Evolutionary conservation across 208 protist species (phyloP).

Genomic region (Borovskyia barvae): DNA sequence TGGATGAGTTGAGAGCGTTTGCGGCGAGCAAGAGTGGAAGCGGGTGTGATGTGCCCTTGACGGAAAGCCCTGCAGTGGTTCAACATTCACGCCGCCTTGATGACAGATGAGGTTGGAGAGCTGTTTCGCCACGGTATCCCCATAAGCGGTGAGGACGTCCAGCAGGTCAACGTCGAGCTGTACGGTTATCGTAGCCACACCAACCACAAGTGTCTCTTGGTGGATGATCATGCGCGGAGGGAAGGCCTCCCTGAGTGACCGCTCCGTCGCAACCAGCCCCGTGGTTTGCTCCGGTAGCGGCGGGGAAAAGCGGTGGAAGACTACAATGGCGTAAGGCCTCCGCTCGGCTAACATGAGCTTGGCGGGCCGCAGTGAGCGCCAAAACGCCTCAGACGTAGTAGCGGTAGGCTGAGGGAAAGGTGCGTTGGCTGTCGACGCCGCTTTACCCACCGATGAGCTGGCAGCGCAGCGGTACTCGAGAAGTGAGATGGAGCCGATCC

Average conservation of each 20-base stretch:
- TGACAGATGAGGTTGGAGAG: too few species aligned
- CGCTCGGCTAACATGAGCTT: constrained; percentile 26
- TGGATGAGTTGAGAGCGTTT: neutral
- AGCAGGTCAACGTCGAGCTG: constrained; percentile 20
- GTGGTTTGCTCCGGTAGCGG: neutral
- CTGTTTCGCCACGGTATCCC: constrained; percentile 3
- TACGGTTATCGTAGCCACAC: constrained; percentile 21
- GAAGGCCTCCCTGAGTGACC: neutral
- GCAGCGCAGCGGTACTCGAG: constrained; percentile 25
- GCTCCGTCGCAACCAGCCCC: neutral
- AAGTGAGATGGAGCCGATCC: constrained; percentile 19
- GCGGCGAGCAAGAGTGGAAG: too few species aligned
- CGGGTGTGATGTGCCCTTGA: neutral
- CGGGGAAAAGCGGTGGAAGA: constrained; percentile 19
- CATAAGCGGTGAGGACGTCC: constrained; percentile 21
- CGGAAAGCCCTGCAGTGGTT: too few species aligned
- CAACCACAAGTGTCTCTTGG: constrained; percentile 24
- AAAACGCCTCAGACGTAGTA: too few species aligned
- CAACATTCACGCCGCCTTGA: too few species aligned
- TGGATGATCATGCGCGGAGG: constrained; percentile 1
- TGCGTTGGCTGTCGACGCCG: neutral
- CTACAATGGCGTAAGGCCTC: constrained; percentile 28
- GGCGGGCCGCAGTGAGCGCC: constrained; percentile 9
- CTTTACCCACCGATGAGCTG: neutral
- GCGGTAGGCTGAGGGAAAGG: too few species aligned